A percentile compares a stretch with the other conserved stretches of the same genome.
phyloP scores from a whole-genome alignment of 257 asterid species.

The Nyctanthes arbortristis region DNA sequence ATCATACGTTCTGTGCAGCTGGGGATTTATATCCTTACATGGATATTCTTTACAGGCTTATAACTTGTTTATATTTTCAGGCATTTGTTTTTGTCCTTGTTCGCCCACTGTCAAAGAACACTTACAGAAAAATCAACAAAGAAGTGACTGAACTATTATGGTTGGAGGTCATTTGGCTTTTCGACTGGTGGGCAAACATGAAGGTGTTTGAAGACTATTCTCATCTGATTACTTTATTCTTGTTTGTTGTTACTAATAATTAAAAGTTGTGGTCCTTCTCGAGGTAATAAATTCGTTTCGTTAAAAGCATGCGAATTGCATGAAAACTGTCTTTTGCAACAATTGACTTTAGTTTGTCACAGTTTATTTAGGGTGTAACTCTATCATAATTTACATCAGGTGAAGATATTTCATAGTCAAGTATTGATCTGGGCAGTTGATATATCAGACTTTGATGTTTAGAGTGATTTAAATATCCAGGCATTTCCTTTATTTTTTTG shows the following conservation, averaged over 20 bases:
- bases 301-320: conserved; percentile 3
- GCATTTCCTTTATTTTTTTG: not conserved
- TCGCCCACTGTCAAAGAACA: conserved; percentile 63
- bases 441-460: not conserved
- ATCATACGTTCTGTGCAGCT: not conserved
- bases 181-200: conserved; percentile 94
- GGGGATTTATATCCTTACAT: conserved; percentile 12
- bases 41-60: conserved; percentile 5
- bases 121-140: conserved; percentile 68
- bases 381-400: not conserved
- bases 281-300: not conserved
- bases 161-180: conserved; percentile 82
- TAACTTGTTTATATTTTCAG: conserved; percentile 40
- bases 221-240: not conserved
- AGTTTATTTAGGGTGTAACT: not conserved
- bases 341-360: not conserved
- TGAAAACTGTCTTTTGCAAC: not conserved
- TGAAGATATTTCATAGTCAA: not conserved
- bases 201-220: conserved; percentile 48
- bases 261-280: not conserved
- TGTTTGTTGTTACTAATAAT: not conserved
- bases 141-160: conserved; percentile 63
- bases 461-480: not conserved
- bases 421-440: not conserved
- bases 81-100: conserved; percentile 57